Base-by-base conservation (phyloP, 2,329 filamentous ascomycete species). In the Calonectria crousiana region DNA sequence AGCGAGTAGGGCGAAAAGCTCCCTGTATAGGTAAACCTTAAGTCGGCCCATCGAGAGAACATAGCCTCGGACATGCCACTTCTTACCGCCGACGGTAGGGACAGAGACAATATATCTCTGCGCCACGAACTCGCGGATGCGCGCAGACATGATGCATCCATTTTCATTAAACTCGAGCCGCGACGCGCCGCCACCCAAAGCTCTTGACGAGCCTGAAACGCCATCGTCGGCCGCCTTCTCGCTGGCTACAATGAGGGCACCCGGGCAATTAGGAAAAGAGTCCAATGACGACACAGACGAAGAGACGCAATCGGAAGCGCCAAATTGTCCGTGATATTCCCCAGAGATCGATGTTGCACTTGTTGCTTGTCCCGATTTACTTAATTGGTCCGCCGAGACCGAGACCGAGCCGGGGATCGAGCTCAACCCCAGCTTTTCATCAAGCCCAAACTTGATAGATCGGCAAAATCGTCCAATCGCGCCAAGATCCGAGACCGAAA, bases 61-160 rank as follows among this genome's bases (percentile, higher is more conserved):
- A 51, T 86, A 86, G 0, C 84, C 82, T 26, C 84, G 76, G 1
- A 81, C 81, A 26, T 86, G 84, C 84, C 84, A 86, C 49, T 86
- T 86, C 2, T 83, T 78, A 2, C 77, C 77, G 0, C 84, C 81
- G 2, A 86, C 49, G 0, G 81, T 79, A 0, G 82, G 80, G 1
- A 85, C 78, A 0, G 80, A 77, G 9, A 81, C 77, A n/a, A 85
- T 82, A 77, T 86, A 86, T 10, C 78, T 78, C 72, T 86, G 84
- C 1, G 84, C 84, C 4, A 85, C 84, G 16, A 86, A 86, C 16
- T 83, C 80, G 30, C 84, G 82, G 71, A 86, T 82, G 36, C 84
- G 79, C 0, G 84, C 81, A 0, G 84, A 85, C 0, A 84, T 83
- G 28, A 85, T 85, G 5, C 84, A 82, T 1, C 82, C 80, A 13